phyloP scores from a whole-genome alignment of 768 basidiomycete genomes.

The Auriscalpium orientale region DNA sequence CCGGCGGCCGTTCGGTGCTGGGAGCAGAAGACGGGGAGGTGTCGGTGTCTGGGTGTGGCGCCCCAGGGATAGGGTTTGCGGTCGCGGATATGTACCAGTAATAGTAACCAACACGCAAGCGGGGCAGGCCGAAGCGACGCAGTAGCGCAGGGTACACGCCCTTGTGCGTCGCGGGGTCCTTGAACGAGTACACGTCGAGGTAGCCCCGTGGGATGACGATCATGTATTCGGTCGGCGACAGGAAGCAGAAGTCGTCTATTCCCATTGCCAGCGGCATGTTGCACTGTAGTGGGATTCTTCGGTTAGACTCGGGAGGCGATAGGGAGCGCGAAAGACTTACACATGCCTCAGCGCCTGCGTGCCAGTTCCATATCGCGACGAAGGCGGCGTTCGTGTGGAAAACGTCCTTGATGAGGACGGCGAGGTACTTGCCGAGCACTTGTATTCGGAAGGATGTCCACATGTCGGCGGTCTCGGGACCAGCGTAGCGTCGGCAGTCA shows the following conservation, averaged over 20 bases:
- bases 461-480: neutral
- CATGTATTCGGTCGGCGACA: conserved; percentile 38
- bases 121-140: conserved; percentile 1
- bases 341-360: conserved; percentile 18
- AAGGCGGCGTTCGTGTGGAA: conserved; percentile 1
- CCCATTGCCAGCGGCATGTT: conserved; percentile 32
- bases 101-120: neutral
- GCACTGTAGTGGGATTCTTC: conserved; percentile 25
- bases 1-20: neutral
- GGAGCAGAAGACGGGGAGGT: neutral
- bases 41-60: neutral
- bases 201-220: conserved; percentile 38
- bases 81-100: conserved; percentile 52
- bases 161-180: neutral
- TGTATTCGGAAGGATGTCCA: conserved; percentile 2
- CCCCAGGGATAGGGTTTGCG: conserved; percentile 40
- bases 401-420: conserved; percentile 3
- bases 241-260: conserved; percentile 48
- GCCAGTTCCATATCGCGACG: conserved; percentile 4
- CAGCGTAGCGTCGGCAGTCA: neutral
- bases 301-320: neutral
- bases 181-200: conserved; percentile 44
- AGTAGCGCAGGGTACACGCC: neutral
- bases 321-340: conserved; percentile 22
- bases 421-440: conserved; percentile 1